phyloP scores from a whole-genome alignment of 768 basidiomycete species.

The Mycena alexandri region DNA sequence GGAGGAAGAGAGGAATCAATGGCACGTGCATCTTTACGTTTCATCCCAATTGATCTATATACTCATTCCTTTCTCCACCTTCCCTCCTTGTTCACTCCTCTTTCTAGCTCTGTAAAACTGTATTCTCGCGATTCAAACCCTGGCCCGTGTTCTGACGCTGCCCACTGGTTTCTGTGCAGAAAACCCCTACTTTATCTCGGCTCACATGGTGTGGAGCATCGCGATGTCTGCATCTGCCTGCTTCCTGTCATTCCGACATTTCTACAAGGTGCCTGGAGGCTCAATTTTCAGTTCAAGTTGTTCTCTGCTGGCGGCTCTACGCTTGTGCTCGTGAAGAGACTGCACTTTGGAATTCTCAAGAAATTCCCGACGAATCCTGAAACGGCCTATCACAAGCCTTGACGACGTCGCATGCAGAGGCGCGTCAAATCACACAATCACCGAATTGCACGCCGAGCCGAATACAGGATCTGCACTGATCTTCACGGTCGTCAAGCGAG shows the following conservation, averaged over 20 bases:
- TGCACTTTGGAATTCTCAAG: neutral
- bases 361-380: neutral
- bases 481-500: too few relatives aligned
- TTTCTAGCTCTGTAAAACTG: too few relatives aligned
- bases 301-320: too few relatives aligned
- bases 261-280: slow-evolving; percentile 4
- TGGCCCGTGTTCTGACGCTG: too few relatives aligned
- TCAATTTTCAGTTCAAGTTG: neutral
- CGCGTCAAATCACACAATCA: neutral
- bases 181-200: neutral
- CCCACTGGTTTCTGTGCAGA: too few relatives aligned
- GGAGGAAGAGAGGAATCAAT: neutral
- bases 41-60: too few relatives aligned
- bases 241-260: slow-evolving; percentile 4
- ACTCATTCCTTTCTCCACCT: too few relatives aligned
- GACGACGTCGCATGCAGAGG: neutral
- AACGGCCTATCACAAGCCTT: neutral
- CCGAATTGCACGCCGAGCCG: too few relatives aligned
- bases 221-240: neutral
- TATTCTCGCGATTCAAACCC: too few relatives aligned
- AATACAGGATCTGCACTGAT: too few relatives aligned
- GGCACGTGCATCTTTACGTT: neutral
- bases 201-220: slow-evolving; percentile 5
- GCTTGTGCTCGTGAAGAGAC: too few relatives aligned
- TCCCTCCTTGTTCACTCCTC: too few relatives aligned